Evolutionary conservation across 352 stramenopile species (phyloP), one percentile per base, ranked within the genome.

Genomic region (Halophytophthora batemanensis): DNA sequence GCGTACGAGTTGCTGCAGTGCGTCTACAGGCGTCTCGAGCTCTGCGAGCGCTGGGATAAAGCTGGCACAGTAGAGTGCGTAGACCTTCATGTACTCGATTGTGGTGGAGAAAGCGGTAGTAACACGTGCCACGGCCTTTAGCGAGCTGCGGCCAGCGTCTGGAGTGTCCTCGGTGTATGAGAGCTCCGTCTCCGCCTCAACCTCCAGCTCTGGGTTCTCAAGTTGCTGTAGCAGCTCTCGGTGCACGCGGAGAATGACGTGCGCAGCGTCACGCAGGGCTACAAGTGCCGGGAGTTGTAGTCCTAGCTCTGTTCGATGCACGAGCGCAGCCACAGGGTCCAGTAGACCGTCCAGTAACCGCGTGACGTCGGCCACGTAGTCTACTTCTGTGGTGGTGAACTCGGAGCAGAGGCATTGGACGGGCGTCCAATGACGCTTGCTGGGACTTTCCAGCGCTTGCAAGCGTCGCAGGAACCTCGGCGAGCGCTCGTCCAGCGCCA

Each of bases 71-170:
- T 84, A 87, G n/a, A 74, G 56, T 21, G 76, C 67, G 58, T 87
- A 87, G n/a, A 78, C 64, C 38, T 87, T 87, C 70, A 87, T 82
- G 59, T 75, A 84, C 49, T 82, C 70, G 48, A 83, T 66, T 1
- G 62, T 83, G 35, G 50, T 53, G 8, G 62, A 50, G 50, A 87
- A 83, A 11, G 58, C 58, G 5, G 38, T 54, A 10, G 52, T 62
- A 10, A 66, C 43, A 10, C 58, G 58, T 3, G 58, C 54, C 18
- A 66, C 58, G 0, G 73, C 73, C 57, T 57, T 28, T 28, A 59
- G 19, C 10, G 47, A 45, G 53, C 42, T 37, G 33, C 23, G 35
- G 25, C n/a, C 44, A 21, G 19, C 25, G 21, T 41, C 49, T 11
- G 25, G 29, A 12, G 41, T 2, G 18, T 53, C 61, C 13, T 36